Evolutionary conservation across 148 eudicot genomes (phyloP).

Genomic region (Chenopodium formosanum): DNA sequence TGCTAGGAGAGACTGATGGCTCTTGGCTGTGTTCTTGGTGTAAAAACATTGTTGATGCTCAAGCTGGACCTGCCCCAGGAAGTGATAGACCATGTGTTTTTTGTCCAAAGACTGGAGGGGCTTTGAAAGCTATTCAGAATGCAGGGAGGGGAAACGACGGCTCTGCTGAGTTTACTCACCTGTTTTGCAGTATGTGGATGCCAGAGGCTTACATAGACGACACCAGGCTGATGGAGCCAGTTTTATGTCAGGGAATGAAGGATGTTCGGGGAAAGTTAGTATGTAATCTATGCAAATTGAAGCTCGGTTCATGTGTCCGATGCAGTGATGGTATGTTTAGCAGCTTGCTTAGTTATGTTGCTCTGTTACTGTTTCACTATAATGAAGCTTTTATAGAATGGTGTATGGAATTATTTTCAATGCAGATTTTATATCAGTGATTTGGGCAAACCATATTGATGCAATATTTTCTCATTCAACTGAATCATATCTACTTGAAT

Average conservation of each 20-base stretch:
- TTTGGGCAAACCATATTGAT: background rate
- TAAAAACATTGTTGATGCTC: constrained; percentile 43
- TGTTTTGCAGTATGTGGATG: constrained; percentile 93
- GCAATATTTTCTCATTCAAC: background rate
- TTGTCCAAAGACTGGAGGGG: constrained; percentile 83
- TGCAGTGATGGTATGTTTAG: constrained; percentile 93
- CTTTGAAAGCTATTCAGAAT: constrained; percentile 61
- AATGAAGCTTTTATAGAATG: constrained; percentile 13
- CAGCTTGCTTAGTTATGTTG: constrained; percentile 39
- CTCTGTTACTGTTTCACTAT: constrained; percentile 33
- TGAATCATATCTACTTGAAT: background rate
- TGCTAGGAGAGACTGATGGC: constrained; percentile 54
- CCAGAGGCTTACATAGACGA: constrained; percentile 80
- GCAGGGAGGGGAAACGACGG: constrained; percentile 37
- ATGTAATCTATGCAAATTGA: constrained; percentile 87
- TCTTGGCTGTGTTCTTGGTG: constrained; percentile 89
- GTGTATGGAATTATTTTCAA: constrained; percentile 10
- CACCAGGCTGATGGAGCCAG: constrained; percentile 82
- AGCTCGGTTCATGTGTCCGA: constrained; percentile 79
- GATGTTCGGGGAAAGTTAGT: constrained; percentile 68
- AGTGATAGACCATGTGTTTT: constrained; percentile 63
- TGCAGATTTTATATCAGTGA: background rate
- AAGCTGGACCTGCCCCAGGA: constrained; percentile 19
- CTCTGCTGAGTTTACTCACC: constrained; percentile 64
- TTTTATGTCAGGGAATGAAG: constrained; percentile 60